Evolutionary conservation across 768 basidiomycete genomes (phyloP).

Genomic region (Scleroderma citrinum): DNA sequence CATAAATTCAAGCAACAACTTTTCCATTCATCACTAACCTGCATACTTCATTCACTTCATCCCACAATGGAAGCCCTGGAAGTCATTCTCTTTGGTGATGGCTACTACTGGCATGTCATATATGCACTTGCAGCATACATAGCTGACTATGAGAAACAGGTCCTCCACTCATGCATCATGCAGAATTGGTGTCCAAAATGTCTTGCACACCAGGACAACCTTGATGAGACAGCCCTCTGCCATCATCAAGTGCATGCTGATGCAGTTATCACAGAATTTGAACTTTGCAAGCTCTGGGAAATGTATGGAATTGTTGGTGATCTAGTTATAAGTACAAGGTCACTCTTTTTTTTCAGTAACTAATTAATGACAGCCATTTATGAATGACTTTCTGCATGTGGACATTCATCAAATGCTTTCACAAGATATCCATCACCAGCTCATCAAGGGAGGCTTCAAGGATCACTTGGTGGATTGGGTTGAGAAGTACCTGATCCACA

Average conservation of each 20-base stretch:
- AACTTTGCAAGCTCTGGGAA: conserved; percentile 16
- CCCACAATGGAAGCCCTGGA: conserved; percentile 11
- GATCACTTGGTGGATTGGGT: conserved; percentile 36
- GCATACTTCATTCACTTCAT: conserved; percentile 9
- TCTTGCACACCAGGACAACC: not conserved
- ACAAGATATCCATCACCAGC: conserved; percentile 40
- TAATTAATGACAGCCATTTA: not conserved
- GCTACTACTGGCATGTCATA: conserved; percentile 12
- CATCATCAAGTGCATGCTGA: conserved; percentile 15
- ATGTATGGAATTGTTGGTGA: conserved; percentile 3
- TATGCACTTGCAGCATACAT: conserved; percentile 6
- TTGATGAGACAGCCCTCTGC: not conserved
- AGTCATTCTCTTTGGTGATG: conserved; percentile 12
- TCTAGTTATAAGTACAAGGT: not conserved
- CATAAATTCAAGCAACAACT: conserved; percentile 15
- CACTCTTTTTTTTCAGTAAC: not conserved
- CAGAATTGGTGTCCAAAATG: conserved; percentile 14
- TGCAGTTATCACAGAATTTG: conserved; percentile 6
- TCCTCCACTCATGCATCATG: conserved; percentile 10
- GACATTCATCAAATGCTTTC: conserved; percentile 35
- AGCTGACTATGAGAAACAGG: conserved; percentile 17
- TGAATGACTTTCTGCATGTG: not conserved
- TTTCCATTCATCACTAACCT: conserved; percentile 13
- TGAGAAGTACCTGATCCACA: not conserved
- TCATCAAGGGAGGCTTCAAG: conserved; percentile 42